Evolutionary conservation across 2,329 filamentous ascomycete species (phyloP).

Genomic region (Sporothrix curviconia): DNA sequence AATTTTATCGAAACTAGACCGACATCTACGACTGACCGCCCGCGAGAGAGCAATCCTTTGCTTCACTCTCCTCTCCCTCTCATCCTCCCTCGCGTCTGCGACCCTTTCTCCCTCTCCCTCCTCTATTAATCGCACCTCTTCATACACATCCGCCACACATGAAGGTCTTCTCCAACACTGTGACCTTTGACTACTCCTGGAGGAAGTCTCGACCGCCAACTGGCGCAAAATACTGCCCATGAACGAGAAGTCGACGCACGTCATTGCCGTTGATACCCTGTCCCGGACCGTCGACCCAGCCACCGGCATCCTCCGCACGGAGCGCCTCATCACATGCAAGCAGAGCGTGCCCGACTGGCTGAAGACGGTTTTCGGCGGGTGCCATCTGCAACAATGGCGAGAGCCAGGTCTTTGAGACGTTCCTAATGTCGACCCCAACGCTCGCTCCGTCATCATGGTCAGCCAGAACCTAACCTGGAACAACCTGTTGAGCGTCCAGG

Average conservation of each 20-base stretch:
- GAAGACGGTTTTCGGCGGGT: conserved; percentile 64
- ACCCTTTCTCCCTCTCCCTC: neutral
- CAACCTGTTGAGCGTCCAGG: conserved; percentile 84
- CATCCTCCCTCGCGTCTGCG: neutral
- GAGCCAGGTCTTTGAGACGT: conserved; percentile 89
- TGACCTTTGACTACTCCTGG: conserved; percentile 97
- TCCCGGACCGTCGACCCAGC: conserved; percentile 55
- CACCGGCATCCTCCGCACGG: conserved; percentile 55
- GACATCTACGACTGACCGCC: no score
- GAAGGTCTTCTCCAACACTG: conserved; percentile 90
- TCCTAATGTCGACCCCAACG: conserved; percentile 80
- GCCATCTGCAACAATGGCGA: conserved; percentile 54
- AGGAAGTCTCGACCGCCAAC: conserved; percentile 94
- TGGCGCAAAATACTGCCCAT: conserved; percentile 98
- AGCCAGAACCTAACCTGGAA: conserved; percentile 90
- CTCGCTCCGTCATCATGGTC: conserved; percentile 91
- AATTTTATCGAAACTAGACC: no score
- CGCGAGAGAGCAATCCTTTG: no score
- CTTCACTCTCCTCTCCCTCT: neutral
- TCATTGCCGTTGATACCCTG: conserved; percentile 90
- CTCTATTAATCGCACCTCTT: neutral
- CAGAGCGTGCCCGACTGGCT: conserved; percentile 72
- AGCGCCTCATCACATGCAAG: conserved; percentile 56
- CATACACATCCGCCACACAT: conserved; percentile 43
- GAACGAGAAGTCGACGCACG: conserved; percentile 98